Evolutionary conservation across 1,139 yeast species (phyloP).

Genomic region (Diutina ranongensis): DNA sequence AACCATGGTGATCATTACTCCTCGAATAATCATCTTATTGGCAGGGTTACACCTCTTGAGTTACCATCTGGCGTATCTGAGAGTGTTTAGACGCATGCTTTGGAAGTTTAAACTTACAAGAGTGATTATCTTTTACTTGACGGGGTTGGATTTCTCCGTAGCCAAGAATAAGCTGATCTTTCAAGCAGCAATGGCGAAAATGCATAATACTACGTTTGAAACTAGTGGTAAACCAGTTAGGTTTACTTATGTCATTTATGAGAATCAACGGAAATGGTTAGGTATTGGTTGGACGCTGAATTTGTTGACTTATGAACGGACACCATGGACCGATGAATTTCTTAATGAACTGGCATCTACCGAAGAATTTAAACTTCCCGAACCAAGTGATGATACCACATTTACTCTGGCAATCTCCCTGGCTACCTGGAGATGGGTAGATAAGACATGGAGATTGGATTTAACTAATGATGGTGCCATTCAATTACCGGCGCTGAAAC

Average conservation of each 20-base stretch:
- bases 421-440: conserved; percentile 91
- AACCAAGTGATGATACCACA: conserved; percentile 23
- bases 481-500: conserved; percentile 51
- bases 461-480: conserved; percentile 81
- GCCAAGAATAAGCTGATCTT: conserved; percentile 35
- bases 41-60: conserved; percentile 58
- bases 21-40: conserved; percentile 53
- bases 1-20: conserved; percentile 56
- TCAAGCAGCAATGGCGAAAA: conserved; percentile 51
- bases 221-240: conserved; percentile 48
- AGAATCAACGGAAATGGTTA: conserved; percentile 93
- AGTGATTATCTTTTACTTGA: conserved; percentile 61
- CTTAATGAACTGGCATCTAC: conserved; percentile 75
- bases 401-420: conserved; percentile 42
- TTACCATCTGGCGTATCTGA: conserved; percentile 77
- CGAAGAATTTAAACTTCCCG: conserved; percentile 71
- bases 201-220: conserved; percentile 28
- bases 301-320: conserved; percentile 80
- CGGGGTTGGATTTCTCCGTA: conserved; percentile 76
- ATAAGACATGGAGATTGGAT: conserved; percentile 83
- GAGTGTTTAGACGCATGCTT: conserved; percentile 66
- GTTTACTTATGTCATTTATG: conserved; percentile 88
- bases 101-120: conserved; percentile 77
- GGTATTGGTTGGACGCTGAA: conserved; percentile 98
- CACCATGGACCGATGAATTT: conserved; percentile 96